Evolutionary conservation across 768 basidiomycete species (phyloP), one percentile per base, ranked within the genome.

Genomic region (Suillus fuscotomentosus): DNA sequence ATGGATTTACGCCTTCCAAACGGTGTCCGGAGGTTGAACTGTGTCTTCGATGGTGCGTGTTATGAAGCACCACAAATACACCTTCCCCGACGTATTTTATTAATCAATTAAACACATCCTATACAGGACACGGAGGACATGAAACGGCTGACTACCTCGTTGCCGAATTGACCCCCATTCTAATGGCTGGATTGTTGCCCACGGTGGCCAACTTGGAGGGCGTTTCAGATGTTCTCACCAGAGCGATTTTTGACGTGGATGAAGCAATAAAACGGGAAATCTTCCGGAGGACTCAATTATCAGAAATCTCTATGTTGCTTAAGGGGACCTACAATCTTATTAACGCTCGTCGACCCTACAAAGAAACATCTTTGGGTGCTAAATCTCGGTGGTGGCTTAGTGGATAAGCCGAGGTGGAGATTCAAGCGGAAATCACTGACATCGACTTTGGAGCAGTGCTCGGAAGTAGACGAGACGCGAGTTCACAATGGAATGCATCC

Each of bases 311-410:
- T 76, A 20, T 78, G 79, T 48, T 83, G 82, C 72, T 82, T 85
- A 80, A 75, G 81, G 22, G 86, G 86, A 5, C 77, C 81, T 1
- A 86, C 85, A 0, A 82, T 78, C 3, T 74, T 86, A 11, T 68
- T 86, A 34, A 74, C 84, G 5, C 71, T 87, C 39, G 67, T 82
- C 14, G 80, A 85, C 63, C 81, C 84, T 6, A 51, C 64, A 14
- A 71, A 66, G 15, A 72, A 74, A 27, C 80, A 84, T 64, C 65
- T 86, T 1, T 86, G 85, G 84, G 82, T 86, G 7, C 83, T 82
- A 2, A 85, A 82, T 70, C 73, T 86, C 45, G 86, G 86, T 3
- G 85, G 86, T 70, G 84, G 84, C 66, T 78, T 78, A 66, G 84
- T 83, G 63, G 79, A 85, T 84, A 65, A 65, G 79, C 3, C 24